Percentiles rank a stretch among this genome's conserved stretches.
phyloP scores from a whole-genome alignment of 306 rosid species.

The Trifolium subterraneum region DNA sequence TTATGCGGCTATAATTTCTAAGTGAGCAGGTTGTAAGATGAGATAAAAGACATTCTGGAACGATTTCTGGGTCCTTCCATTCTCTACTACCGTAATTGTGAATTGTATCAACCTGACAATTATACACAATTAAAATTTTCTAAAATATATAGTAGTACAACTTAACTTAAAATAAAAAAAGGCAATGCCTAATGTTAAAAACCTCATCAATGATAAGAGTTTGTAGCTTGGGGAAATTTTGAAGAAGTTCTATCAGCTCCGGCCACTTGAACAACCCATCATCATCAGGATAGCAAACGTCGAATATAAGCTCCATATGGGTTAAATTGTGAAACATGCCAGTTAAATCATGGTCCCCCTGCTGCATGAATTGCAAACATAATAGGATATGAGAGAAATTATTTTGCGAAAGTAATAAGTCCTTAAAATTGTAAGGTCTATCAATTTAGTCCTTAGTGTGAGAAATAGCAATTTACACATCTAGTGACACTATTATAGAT shows the following conservation, averaged over 20 bases:
- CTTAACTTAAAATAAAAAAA: not conserved
- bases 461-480: no score
- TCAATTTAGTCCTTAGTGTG: no score
- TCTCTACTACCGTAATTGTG: accelerated
- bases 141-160: not conserved
- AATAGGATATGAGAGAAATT: no score
- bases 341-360: no score
- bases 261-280: not conserved
- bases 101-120: not conserved
- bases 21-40: not conserved
- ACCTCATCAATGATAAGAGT: not conserved
- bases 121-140: not conserved
- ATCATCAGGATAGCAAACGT: not conserved
- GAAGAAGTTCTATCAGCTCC: not conserved
- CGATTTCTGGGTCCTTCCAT: not conserved
- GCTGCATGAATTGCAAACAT: no score
- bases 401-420: no score
- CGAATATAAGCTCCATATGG: not conserved
- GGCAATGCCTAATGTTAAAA: not conserved
- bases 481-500: no score
- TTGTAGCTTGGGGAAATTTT: conserved; percentile 4
- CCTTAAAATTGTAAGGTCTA: no score
- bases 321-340: conserved; percentile 1
- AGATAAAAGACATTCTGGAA: not conserved
- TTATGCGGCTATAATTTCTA: not conserved